These are phyloP conservation scores for Lagenidium giganteum DNA, from an alignment of 352 stramenopile species.

Conservation along the genomic window DNA sequence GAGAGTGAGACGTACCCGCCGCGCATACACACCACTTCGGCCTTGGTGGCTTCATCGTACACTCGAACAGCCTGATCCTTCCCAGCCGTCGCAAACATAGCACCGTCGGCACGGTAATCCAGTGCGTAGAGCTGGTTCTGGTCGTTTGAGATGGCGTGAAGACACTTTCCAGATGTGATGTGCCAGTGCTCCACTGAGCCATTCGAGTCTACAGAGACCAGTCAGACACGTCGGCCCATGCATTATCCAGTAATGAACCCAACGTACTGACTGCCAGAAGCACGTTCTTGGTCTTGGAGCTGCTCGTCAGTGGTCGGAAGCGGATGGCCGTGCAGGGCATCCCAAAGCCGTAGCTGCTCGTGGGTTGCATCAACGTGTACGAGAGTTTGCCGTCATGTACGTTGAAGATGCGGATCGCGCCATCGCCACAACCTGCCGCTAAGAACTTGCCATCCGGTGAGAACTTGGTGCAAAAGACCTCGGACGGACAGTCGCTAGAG, in stretches of 20 bases:
- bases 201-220: slow-evolving; percentile 55
- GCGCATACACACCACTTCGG: slow-evolving; percentile 64
- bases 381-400: slow-evolving; percentile 67
- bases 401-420: slow-evolving; percentile 83
- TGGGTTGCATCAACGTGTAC: slow-evolving; percentile 80
- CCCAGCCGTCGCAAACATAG: slow-evolving; percentile 83
- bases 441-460: slow-evolving; percentile 80
- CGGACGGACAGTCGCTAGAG: slow-evolving; percentile 63
- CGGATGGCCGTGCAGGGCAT: slow-evolving; percentile 80
- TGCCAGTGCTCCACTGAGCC: slow-evolving; percentile 91
- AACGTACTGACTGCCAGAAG: slow-evolving; percentile 83
- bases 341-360: slow-evolving; percentile 63
- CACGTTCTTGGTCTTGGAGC: slow-evolving; percentile 90
- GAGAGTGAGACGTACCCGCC: slow-evolving; percentile 28
- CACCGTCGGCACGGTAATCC: slow-evolving; percentile 82
- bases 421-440: slow-evolving; percentile 80
- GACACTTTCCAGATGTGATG: slow-evolving; percentile 89
- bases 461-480: slow-evolving; percentile 88
- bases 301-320: slow-evolving; percentile 72
- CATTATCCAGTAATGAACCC: not conserved
- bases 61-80: slow-evolving; percentile 87
- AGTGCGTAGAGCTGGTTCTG: slow-evolving; percentile 89
- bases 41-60: slow-evolving; percentile 88
- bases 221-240: not conserved
- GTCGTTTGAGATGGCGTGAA: slow-evolving; percentile 86